Conservation (phyloP, 805 yeast species). For the Cyberlindnera xishuangbannaensis region DNA sequence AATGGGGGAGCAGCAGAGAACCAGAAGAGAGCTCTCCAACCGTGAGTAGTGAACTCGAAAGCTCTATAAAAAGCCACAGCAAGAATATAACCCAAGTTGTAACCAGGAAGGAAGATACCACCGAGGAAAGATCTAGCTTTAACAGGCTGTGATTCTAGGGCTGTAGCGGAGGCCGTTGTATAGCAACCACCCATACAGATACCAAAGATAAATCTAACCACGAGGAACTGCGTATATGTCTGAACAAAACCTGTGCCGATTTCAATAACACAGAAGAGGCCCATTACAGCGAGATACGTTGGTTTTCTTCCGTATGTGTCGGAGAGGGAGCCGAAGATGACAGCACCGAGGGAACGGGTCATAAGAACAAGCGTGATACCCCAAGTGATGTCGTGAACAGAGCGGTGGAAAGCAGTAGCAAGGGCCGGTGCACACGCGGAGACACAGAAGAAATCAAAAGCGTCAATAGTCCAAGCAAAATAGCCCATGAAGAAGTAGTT, state of each 20-base stretch:
- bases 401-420: constrained; percentile 40
- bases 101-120: constrained; percentile 52
- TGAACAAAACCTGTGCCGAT: constrained; percentile 62
- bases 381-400: constrained; percentile 55
- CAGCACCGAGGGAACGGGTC: constrained; percentile 65
- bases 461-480: constrained; percentile 66
- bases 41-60: constrained; percentile 42
- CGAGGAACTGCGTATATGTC: constrained; percentile 53
- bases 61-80: constrained; percentile 66
- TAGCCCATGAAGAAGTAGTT: constrained; percentile 54
- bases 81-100: constrained; percentile 62
- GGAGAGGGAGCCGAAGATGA: constrained; percentile 54
- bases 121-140: constrained; percentile 56
- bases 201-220: constrained; percentile 60
- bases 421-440: constrained; percentile 48
- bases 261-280: constrained; percentile 48
- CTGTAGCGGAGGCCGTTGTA: constrained; percentile 60
- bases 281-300: constrained; percentile 51
- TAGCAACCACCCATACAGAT: constrained; percentile 68
- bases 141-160: constrained; percentile 59
- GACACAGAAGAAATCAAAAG: constrained; percentile 64
- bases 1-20: constrained; percentile 65
- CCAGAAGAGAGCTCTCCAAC: constrained; percentile 74
- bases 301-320: constrained; percentile 65
- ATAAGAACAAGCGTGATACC: constrained; percentile 67